Evolutionary conservation across 2,329 filamentous ascomycete genomes (phyloP).

Genomic region (Colletotrichum salicis): DNA sequence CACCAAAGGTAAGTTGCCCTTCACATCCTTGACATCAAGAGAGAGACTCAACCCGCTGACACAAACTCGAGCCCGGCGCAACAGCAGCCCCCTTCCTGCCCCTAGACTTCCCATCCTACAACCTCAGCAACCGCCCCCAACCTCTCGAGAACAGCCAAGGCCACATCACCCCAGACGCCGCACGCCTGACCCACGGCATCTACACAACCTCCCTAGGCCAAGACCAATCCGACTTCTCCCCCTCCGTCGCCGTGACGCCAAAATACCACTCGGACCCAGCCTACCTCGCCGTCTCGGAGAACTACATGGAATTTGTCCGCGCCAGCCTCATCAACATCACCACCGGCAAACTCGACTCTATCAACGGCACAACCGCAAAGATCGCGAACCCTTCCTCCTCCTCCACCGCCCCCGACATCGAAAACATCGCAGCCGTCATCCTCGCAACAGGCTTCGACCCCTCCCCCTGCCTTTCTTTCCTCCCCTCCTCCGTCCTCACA

Average conservation of each 20-base stretch:
- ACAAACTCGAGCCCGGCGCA: slow-evolving; percentile 50
- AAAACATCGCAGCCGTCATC: slow-evolving; percentile 73
- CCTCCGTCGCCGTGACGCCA: slow-evolving; percentile 45
- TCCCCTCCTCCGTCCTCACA: slow-evolving; percentile 66
- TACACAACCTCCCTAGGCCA: slow-evolving; percentile 60
- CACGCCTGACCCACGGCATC: slow-evolving; percentile 63
- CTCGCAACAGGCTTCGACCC: slow-evolving; percentile 81
- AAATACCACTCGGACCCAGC: slow-evolving; percentile 62
- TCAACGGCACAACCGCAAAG: slow-evolving; percentile 50
- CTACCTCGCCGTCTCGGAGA: slow-evolving; percentile 76
- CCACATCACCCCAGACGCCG: slow-evolving; percentile 68
- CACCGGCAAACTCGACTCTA: slow-evolving; percentile 56
- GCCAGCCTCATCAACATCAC: slow-evolving; percentile 66
- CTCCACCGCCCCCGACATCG: slow-evolving; percentile 45
- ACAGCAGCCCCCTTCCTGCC: slow-evolving; percentile 74
- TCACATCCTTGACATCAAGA: background rate
- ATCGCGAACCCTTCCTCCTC: slow-evolving; percentile 45
- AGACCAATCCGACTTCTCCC: slow-evolving; percentile 64
- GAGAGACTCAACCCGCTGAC: slow-evolving; percentile 37
- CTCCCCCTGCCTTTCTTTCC: slow-evolving; percentile 70
- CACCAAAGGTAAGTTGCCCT: slow-evolving; percentile 55
- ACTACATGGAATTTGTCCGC: slow-evolving; percentile 79
- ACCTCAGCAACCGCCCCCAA: slow-evolving; percentile 69
- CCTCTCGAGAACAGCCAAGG: slow-evolving; percentile 73
- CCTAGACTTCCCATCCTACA: slow-evolving; percentile 77